phyloP scores from a whole-genome alignment of 2,329 filamentous ascomycete species.

The Nemania abortiva region DNA sequence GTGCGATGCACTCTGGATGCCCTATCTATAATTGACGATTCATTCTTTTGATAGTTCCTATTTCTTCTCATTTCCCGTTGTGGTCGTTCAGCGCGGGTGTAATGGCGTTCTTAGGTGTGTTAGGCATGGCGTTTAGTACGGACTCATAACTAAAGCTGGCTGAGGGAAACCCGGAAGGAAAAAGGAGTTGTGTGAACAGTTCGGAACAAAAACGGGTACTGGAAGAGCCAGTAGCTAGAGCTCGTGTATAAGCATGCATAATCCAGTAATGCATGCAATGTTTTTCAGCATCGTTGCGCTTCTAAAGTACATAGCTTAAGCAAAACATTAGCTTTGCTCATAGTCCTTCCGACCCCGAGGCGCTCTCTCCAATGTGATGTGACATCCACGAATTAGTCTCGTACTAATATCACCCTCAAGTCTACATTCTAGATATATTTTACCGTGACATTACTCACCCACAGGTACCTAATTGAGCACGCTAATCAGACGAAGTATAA shows the following conservation, averaged over 20 bases:
- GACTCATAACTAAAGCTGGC: background rate
- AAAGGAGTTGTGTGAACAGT: slow-evolving; percentile 5
- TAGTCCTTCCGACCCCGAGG: background rate
- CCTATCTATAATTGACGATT: slow-evolving; percentile 75
- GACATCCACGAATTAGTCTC: background rate
- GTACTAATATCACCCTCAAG: background rate
- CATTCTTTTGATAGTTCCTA: slow-evolving; percentile 9
- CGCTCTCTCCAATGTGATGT: background rate
- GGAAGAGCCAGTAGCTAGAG: background rate
- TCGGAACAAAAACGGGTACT: background rate
- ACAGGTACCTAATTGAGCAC: too few species aligned
- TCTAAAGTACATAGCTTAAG: background rate
- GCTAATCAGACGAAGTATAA: too few species aligned
- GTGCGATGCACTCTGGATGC: slow-evolving; percentile 97
- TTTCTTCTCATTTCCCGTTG: background rate
- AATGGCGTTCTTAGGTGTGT: background rate
- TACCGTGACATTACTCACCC: too few species aligned
- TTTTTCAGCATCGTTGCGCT: background rate
- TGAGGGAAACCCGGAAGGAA: background rate
- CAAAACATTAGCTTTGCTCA: background rate
- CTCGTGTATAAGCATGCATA: background rate
- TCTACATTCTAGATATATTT: background rate
- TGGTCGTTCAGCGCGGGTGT: background rate
- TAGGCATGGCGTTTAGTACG: slow-evolving; percentile 18
- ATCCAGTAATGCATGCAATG: background rate